Conservation (phyloP, 1,284 basidiomycete species). For the Uromyces viciae-fabae region DNA sequence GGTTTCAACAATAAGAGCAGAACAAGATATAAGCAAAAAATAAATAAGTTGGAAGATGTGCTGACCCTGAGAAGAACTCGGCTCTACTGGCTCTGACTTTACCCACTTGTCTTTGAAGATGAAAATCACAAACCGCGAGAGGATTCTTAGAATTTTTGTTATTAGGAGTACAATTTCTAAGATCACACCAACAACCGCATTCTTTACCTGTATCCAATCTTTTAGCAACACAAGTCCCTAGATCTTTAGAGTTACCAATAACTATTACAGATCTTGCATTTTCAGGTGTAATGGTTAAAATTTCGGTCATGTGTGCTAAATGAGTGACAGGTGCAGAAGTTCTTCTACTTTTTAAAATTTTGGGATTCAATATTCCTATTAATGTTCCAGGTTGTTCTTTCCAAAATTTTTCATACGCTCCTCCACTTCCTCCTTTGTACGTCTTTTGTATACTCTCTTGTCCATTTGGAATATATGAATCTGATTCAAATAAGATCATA, state of each 20-base stretch:
- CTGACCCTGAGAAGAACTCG: slow-evolving; percentile 43
- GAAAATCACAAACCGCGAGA: slow-evolving; percentile 34
- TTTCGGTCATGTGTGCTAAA: slow-evolving; percentile 60
- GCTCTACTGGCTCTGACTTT: slow-evolving; percentile 37
- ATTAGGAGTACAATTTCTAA: slow-evolving; percentile 56
- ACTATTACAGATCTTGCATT: slow-evolving; percentile 73
- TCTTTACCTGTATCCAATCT: slow-evolving; percentile 69
- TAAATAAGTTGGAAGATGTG: neutral
- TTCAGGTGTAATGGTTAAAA: slow-evolving; percentile 80
- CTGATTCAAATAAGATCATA: slow-evolving; percentile 78
- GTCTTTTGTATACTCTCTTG: slow-evolving; percentile 57
- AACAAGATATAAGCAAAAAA: neutral
- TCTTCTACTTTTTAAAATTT: slow-evolving; percentile 72
- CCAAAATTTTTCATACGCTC: slow-evolving; percentile 82
- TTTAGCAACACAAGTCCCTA: slow-evolving; percentile 73
- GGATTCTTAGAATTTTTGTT: neutral
- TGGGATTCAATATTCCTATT: slow-evolving; percentile 81
- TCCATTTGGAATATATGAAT: slow-evolving; percentile 46
- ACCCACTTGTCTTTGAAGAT: slow-evolving; percentile 32
- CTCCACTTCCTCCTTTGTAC: slow-evolving; percentile 80
- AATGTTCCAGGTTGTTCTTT: slow-evolving; percentile 83
- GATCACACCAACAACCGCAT: slow-evolving; percentile 83
- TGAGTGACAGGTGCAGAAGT: slow-evolving; percentile 65
- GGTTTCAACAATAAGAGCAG: neutral
- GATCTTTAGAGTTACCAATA: slow-evolving; percentile 77